A percentile compares a stretch with the other conserved stretches of the same genome.
Conservation (phyloP, 306 rosid species). For the Hippophae tibetana region DNA sequence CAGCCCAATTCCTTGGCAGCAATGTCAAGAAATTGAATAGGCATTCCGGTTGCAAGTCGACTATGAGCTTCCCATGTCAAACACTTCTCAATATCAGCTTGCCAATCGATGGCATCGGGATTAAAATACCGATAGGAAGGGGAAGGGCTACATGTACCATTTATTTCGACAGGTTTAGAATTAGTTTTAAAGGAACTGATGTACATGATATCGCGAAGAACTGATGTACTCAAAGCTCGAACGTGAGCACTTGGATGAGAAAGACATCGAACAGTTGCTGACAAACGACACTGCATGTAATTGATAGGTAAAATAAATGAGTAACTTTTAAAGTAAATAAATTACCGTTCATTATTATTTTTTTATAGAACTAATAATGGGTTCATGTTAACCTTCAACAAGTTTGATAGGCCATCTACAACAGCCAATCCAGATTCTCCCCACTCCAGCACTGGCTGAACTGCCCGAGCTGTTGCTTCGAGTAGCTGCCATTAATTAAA, state of each 20-base stretch:
- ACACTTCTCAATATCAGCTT: slow-evolving; percentile 69
- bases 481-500: slow-evolving; percentile 43
- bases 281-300: slow-evolving; percentile 69
- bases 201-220: slow-evolving; percentile 74
- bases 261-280: slow-evolving; percentile 75
- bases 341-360: not conserved
- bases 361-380: not conserved
- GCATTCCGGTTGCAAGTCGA: slow-evolving; percentile 54
- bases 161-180: slow-evolving; percentile 33
- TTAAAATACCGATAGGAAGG: slow-evolving; percentile 50
- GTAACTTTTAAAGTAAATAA: not conserved
- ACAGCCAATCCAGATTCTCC: slow-evolving; percentile 88
- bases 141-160: slow-evolving; percentile 40
- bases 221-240: slow-evolving; percentile 77
- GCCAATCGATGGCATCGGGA: slow-evolving; percentile 62
- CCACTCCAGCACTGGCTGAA: slow-evolving; percentile 69
- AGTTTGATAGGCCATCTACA: slow-evolving; percentile 92
- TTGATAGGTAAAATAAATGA: slow-evolving; percentile 11
- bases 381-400: slow-evolving; percentile 51
- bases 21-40: slow-evolving; percentile 52
- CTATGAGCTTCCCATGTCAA: slow-evolving; percentile 87
- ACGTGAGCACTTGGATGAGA: slow-evolving; percentile 90
- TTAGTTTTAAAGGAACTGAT: slow-evolving; percentile 46
- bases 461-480: slow-evolving; percentile 92
- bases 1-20: slow-evolving; percentile 87